A percentile compares a stretch with the other conserved stretches of the same genome.
phyloP scores from a whole-genome alignment of 768 basidiomycete species.

The Auricularia auricula-judae region DNA sequence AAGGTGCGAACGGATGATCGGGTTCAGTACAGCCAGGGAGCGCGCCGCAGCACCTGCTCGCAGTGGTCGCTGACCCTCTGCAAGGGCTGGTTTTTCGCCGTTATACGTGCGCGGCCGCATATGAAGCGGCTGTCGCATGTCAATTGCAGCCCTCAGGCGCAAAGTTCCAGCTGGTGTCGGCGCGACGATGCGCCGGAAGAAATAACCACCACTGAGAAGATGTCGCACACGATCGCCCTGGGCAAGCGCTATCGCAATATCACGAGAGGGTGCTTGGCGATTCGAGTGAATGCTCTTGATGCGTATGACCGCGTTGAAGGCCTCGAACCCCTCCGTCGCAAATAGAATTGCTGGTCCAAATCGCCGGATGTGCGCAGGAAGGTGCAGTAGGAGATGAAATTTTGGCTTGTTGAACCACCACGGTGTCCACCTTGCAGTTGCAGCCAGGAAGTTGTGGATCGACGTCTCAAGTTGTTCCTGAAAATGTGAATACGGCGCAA shows the following conservation, averaged over 20 bases:
- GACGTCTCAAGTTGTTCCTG: slow-evolving; percentile 15
- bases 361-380: slow-evolving; percentile 23
- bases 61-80: background rate
- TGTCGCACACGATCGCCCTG: slow-evolving; percentile 15
- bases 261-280: slow-evolving; percentile 17
- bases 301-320: slow-evolving; percentile 24
- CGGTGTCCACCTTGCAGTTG: slow-evolving; percentile 18
- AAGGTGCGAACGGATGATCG: background rate
- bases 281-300: slow-evolving; percentile 19
- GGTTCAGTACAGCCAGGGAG: background rate
- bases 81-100: background rate
- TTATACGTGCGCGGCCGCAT: background rate
- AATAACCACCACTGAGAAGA: slow-evolving; percentile 17
- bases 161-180: background rate
- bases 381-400: slow-evolving; percentile 30
- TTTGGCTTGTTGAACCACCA: slow-evolving; percentile 34
- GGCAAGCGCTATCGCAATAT: slow-evolving; percentile 7
- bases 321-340: slow-evolving; percentile 33
- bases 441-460: slow-evolving; percentile 27
- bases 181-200: background rate
- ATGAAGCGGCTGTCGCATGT: background rate
- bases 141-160: background rate
- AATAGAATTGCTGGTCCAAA: slow-evolving; percentile 35
- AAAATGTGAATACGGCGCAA: background rate
- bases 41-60: background rate